A percentile compares a stretch with the other conserved stretches of the same genome.
phyloP scores from a whole-genome alignment of 495 filamentous ascomycete genomes.

The Aspergillus leporis region DNA sequence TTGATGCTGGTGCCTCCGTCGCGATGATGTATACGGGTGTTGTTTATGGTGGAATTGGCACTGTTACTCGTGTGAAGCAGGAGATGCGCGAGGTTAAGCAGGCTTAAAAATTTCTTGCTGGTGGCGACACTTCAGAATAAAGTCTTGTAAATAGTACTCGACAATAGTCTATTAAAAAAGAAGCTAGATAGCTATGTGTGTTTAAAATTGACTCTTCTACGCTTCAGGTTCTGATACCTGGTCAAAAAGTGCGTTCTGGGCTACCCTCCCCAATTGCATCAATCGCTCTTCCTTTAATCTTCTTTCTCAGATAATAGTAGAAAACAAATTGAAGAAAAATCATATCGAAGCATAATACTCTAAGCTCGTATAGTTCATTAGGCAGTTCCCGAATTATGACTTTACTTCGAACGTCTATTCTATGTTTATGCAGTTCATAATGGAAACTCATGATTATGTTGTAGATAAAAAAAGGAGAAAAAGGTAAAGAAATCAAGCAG shows the following conservation, averaged over 20 bases:
- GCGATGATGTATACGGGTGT: conserved; percentile 83
- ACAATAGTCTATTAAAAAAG: not conserved
- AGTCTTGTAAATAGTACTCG: not conserved
- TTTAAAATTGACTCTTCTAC: no score
- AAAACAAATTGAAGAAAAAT: not conserved
- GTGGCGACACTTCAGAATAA: conserved; percentile 19
- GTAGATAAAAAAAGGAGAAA: not conserved
- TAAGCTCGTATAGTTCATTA: not conserved
- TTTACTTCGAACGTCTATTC: not conserved
- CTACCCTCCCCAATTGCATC: not conserved
- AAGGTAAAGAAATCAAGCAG: conserved; percentile 8
- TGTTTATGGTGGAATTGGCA: conserved; percentile 84
- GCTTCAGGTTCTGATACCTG: not conserved
- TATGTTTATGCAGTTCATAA: conserved; percentile 2
- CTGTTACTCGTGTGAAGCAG: conserved; percentile 79
- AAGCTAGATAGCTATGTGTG: not conserved
- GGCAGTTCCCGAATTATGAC: not conserved
- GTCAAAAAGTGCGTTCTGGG: not conserved
- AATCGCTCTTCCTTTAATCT: not conserved
- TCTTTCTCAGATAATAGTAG: not conserved
- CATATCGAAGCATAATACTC: not conserved
- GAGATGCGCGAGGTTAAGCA: conserved; percentile 70
- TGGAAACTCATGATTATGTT: not conserved
- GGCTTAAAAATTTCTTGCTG: conserved; percentile 19
- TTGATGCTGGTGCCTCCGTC: conserved; percentile 83